phyloP scores from a whole-genome alignment of 495 filamentous ascomycete genomes.

The Lasiosphaeria ovina region DNA sequence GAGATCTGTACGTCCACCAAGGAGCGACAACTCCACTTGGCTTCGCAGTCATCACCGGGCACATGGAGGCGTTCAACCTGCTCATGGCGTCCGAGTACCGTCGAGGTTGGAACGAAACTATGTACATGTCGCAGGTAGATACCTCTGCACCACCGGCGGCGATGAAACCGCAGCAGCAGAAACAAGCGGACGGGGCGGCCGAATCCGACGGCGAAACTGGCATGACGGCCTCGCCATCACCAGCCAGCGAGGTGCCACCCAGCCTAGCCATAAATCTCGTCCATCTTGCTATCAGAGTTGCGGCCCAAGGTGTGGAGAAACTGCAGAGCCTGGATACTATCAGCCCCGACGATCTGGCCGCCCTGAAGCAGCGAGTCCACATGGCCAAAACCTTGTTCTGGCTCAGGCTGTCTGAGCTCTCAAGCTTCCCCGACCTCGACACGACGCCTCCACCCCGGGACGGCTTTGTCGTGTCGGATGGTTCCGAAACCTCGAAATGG shows the following conservation, averaged over 20 bases:
- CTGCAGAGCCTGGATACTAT: background rate
- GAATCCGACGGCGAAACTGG: background rate
- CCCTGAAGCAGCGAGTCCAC: too few species aligned
- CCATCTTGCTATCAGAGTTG: background rate
- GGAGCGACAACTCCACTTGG: background rate
- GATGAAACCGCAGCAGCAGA: background rate
- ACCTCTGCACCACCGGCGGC: background rate
- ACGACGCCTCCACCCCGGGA: too few species aligned
- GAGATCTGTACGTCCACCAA: background rate
- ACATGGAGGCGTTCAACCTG: background rate
- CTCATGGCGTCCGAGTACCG: constrained; percentile 1
- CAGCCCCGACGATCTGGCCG: too few species aligned
- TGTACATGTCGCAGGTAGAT: background rate
- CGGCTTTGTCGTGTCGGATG: too few species aligned
- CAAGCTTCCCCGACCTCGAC: too few species aligned
- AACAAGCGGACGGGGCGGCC: background rate
- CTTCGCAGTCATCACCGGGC: background rate
- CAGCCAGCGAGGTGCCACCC: background rate
- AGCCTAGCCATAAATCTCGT: background rate
- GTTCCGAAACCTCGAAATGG: background rate
- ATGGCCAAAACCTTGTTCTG: too few species aligned
- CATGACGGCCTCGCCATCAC: background rate
- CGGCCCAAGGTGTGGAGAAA: background rate
- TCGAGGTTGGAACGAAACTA: background rate
- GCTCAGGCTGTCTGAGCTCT: too few species aligned